A percentile compares a stretch with the other conserved stretches of the same genome.
Conservation (phyloP, 164 flowering plant species). For the Brasenia schreberi region DNA sequence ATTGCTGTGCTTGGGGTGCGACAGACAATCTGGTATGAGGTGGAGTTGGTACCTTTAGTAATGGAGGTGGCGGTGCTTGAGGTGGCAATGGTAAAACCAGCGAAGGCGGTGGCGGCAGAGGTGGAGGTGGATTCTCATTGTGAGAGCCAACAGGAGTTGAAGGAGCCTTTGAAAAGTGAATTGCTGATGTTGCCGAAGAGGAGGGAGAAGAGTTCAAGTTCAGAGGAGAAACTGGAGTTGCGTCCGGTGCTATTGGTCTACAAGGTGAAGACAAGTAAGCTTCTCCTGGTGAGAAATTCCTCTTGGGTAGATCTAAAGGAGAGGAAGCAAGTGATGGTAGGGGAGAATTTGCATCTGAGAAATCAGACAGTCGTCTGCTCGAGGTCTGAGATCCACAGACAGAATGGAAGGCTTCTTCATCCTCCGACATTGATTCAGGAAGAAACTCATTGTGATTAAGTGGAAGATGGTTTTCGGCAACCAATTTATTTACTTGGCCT, state of each 20-base stretch:
- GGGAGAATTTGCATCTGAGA: neutral
- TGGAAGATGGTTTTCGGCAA: neutral
- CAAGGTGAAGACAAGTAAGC: neutral
- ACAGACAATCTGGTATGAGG: conserved; percentile 3
- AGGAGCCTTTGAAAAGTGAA: neutral
- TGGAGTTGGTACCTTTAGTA: conserved; percentile 1
- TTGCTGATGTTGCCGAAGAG: neutral
- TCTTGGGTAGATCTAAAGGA: neutral
- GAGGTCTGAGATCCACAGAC: neutral
- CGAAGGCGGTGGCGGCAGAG: neutral
- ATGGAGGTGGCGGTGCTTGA: neutral
- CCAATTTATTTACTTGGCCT: neutral
- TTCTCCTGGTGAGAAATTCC: neutral
- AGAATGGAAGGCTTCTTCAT: neutral
- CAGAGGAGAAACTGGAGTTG: neutral
- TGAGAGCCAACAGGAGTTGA: neutral
- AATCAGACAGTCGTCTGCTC: neutral
- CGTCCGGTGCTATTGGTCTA: neutral
- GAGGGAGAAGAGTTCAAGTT: neutral
- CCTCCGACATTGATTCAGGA: neutral
- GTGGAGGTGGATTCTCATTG: neutral
- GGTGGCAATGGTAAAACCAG: neutral
- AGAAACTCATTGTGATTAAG: neutral
- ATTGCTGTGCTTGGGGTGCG: conserved; percentile 11
- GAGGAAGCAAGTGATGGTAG: neutral